Conservation (phyloP, 2,329 filamentous ascomycete genomes). For the Aureobasidium uvarum region DNA sequence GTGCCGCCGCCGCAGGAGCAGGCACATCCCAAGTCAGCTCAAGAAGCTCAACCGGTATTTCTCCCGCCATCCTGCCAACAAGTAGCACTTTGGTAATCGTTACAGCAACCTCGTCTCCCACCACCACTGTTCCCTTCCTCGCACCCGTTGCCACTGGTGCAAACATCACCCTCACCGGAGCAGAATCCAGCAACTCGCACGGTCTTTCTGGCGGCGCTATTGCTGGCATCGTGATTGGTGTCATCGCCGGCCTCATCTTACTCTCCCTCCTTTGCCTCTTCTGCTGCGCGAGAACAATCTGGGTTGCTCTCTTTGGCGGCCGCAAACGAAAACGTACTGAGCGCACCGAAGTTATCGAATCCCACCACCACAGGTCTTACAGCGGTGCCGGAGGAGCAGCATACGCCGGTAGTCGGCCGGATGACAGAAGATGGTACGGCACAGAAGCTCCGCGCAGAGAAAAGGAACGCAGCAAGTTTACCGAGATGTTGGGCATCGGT, state of each 20-base stretch:
- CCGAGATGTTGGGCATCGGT: conserved; percentile 41
- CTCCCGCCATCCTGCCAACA: conserved; percentile 50
- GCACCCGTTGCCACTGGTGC: conserved; percentile 56
- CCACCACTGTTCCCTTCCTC: conserved; percentile 50
- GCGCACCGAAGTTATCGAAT: conserved; percentile 58
- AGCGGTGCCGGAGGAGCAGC: conserved; percentile 58
- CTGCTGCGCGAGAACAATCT: conserved; percentile 59
- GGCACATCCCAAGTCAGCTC: conserved; percentile 32
- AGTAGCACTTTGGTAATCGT: conserved; percentile 57
- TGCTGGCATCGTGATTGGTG: conserved; percentile 76
- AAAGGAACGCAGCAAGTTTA: conserved; percentile 40
- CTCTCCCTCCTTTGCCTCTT: conserved; percentile 71
- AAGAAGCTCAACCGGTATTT: conserved; percentile 43
- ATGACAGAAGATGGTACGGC: conserved; percentile 51
- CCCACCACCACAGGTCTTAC: conserved; percentile 58
- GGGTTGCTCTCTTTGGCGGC: conserved; percentile 60
- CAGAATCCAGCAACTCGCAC: conserved; percentile 34
- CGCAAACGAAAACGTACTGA: conserved; percentile 46
- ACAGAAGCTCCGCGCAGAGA: conserved; percentile 39
- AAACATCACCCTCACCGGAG: conserved; percentile 43
- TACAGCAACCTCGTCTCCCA: conserved; percentile 47
- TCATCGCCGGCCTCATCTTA: conserved; percentile 64
- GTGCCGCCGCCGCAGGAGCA: conserved; percentile 52
- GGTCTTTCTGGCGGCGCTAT: conserved; percentile 69
- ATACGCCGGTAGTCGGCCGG: conserved; percentile 21